phyloP scores from a whole-genome alignment of 768 basidiomycete genomes.

The Auriscalpium orientale region DNA sequence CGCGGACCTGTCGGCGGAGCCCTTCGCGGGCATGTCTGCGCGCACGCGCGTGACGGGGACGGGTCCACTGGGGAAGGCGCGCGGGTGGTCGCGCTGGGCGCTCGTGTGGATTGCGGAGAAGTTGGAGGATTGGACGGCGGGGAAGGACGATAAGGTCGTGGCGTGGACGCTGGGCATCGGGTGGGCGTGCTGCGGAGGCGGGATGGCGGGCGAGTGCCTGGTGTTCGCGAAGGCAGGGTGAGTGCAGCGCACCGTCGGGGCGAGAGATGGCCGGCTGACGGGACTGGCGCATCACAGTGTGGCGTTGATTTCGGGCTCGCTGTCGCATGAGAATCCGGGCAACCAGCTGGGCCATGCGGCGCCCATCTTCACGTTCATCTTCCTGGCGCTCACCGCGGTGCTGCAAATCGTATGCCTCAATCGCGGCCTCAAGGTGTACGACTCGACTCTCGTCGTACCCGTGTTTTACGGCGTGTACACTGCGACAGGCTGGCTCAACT shows the following conservation, averaged over 20 bases:
- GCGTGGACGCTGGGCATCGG: conserved; percentile 90
- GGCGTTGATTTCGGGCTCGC: conserved; percentile 65
- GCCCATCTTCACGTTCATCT: conserved; percentile 60
- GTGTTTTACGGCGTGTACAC: conserved; percentile 94
- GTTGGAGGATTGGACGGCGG: conserved; percentile 68
- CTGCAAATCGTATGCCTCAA: conserved; percentile 90
- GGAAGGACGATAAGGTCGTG: conserved; percentile 77
- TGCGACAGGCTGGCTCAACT: conserved; percentile 68
- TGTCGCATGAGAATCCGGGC: conserved; percentile 77
- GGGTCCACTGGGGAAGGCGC: conserved; percentile 25
- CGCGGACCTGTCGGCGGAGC: conserved; percentile 56
- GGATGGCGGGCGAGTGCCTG: conserved; percentile 80
- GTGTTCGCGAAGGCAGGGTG: conserved; percentile 78
- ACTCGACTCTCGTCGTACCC: conserved; percentile 86
- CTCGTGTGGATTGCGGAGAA: conserved; percentile 51
- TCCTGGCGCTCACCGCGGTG: conserved; percentile 64
- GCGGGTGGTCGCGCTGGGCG: conserved; percentile 34
- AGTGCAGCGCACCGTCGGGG: conserved; percentile 20
- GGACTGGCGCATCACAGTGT: conserved; percentile 39
- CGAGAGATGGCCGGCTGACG: no score
- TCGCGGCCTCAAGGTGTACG: conserved; percentile 82
- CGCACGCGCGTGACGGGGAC: conserved; percentile 17
- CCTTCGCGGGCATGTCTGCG: conserved; percentile 36
- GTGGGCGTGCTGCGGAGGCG: conserved; percentile 91
- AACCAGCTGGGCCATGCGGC: conserved; percentile 81